A percentile compares a stretch with the other conserved stretches of the same genome.
phyloP scores from a whole-genome alignment of 306 rosid species.

The Casuarina equisetifolia region DNA sequence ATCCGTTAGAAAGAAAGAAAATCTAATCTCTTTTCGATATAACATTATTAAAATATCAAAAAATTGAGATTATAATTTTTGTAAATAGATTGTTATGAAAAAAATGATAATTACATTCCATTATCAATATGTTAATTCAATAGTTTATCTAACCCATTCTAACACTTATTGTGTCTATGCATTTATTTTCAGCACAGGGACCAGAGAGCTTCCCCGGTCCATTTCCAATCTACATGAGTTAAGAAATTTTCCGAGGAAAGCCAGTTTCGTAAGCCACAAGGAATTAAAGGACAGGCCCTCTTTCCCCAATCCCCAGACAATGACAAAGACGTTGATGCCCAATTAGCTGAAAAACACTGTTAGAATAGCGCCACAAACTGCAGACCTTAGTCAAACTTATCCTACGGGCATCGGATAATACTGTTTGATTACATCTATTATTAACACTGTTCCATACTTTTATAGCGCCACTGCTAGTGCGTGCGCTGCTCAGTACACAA shows the following conservation, averaged over 20 bases:
- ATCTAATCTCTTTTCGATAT: too few species aligned
- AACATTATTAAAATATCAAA: too few species aligned
- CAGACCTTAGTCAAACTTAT: background rate
- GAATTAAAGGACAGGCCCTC: background rate
- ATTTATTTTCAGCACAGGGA: background rate
- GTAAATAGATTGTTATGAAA: too few species aligned
- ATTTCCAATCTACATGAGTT: too few species aligned
- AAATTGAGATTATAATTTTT: too few species aligned
- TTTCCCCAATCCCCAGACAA: constrained; percentile 19
- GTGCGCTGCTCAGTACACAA: constrained; percentile 1
- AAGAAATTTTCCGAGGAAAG: too few species aligned
- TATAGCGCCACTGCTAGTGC: background rate
- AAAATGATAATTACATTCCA: too few species aligned
- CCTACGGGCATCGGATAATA: background rate
- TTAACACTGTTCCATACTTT: background rate
- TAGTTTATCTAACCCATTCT: too few species aligned
- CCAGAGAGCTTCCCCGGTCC: too few species aligned
- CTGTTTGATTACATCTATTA: background rate
- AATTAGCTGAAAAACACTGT: background rate
- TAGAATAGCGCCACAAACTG: background rate
- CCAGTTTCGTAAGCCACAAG: too few species aligned
- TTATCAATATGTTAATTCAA: too few species aligned
- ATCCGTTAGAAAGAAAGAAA: too few species aligned
- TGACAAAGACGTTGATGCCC: constrained; percentile 11
- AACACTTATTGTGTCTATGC: background rate